phyloP scores from a whole-genome alignment of 768 basidiomycete species.

The Megacollybia marginata region DNA sequence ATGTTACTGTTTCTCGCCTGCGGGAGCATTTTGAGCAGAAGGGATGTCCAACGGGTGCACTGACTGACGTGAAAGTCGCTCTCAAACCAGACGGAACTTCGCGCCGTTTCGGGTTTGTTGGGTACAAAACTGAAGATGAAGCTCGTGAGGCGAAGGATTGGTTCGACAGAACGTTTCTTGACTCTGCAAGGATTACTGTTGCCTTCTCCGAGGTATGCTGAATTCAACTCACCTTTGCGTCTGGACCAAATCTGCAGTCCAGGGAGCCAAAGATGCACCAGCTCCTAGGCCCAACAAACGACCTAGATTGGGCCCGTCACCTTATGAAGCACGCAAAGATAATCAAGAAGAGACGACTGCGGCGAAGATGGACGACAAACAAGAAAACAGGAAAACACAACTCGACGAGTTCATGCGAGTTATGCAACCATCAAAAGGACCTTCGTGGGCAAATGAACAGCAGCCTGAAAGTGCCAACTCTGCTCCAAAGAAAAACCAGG shows the following conservation, averaged over 20 bases:
- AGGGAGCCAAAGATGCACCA: conserved; percentile 69
- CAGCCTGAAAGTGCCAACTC: conserved; percentile 4
- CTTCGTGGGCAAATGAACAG: conserved; percentile 58
- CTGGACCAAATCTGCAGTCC: conserved; percentile 2
- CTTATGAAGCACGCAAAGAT: conserved; percentile 12
- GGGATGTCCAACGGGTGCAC: conserved; percentile 51
- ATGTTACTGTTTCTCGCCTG: conserved; percentile 57
- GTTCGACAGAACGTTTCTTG: conserved; percentile 82
- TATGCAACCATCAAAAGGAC: conserved; percentile 64
- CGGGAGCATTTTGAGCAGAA: conserved; percentile 61
- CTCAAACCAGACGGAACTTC: conserved; percentile 71
- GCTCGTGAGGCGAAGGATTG: conserved; percentile 70
- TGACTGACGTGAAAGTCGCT: conserved; percentile 86
- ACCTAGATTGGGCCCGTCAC: conserved; percentile 35
- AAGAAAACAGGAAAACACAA: conserved; percentile 28
- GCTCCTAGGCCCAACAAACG: conserved; percentile 65
- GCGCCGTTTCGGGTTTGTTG: conserved; percentile 87
- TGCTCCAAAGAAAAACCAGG: conserved; percentile 1
- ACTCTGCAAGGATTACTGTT: conserved; percentile 70
- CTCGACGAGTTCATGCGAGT: conserved; percentile 66
- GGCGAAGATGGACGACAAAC: conserved; percentile 6
- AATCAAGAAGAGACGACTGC: conserved; percentile 2
- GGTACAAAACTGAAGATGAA: conserved; percentile 76
- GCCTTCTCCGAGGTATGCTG: conserved; percentile 63
- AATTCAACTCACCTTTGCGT: conserved; percentile 2